Conservation (phyloP, 2,329 filamentous ascomycete species). For the Fusarium sp. region DNA sequence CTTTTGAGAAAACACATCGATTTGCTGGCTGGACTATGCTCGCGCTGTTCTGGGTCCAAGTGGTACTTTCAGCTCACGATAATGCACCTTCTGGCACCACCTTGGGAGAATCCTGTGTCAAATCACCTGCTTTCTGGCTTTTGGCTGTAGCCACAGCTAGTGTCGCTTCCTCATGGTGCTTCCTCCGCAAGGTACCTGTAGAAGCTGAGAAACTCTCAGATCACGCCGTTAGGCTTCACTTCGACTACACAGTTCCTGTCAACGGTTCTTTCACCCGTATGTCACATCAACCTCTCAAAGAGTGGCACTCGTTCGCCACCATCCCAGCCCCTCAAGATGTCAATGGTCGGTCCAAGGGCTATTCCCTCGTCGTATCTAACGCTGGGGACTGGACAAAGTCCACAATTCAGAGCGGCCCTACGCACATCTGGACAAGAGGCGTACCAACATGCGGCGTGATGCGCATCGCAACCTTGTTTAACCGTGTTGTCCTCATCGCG, state of each 20-base stretch:
- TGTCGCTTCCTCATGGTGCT: constrained; percentile 78
- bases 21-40: constrained; percentile 78
- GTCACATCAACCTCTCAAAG: constrained; percentile 71
- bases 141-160: constrained; percentile 72
- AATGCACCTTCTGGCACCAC: constrained; percentile 51
- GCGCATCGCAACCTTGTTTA: constrained; percentile 74
- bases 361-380: constrained; percentile 77
- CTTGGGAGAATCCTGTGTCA: constrained; percentile 55
- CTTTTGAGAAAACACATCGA: constrained; percentile 78
- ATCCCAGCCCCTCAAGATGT: constrained; percentile 68
- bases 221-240: constrained; percentile 80
- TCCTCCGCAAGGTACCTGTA: constrained; percentile 75
- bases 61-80: constrained; percentile 65
- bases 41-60: constrained; percentile 74
- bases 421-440: constrained; percentile 75
- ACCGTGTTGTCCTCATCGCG: constrained; percentile 74
- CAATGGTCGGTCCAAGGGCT: constrained; percentile 57
- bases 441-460: constrained; percentile 76
- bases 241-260: constrained; percentile 71
- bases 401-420: constrained; percentile 72
- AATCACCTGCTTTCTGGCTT: constrained; percentile 71
- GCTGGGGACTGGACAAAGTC: constrained; percentile 80
- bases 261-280: constrained; percentile 65
- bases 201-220: constrained; percentile 75
- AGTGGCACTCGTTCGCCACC: constrained; percentile 83